Base-by-base conservation (phyloP, 768 basidiomycete species). In the Amanita brunnescens region DNA sequence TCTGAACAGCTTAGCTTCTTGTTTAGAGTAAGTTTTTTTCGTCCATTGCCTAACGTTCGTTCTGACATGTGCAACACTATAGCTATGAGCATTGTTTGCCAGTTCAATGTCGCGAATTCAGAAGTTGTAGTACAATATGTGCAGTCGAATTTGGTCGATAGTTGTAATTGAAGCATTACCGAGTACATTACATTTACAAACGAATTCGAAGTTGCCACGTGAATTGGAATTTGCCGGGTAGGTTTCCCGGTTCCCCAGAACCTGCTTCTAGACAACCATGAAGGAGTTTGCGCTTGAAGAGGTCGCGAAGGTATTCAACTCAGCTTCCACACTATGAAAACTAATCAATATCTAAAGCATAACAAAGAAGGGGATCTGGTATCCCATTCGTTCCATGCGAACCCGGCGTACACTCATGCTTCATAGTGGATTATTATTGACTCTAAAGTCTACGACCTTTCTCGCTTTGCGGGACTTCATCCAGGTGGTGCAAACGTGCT, bases 291-390 rank as follows among this genome's bases (percentile, higher is more conserved):
- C 74, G 13, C 48, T 70, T 16, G 77, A 83, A 29, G 88, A 91
- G 58, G 81, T 90, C 51, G 74, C 79, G 14, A 74, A 83, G 73
- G 88, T 87, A 54, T 47, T 71, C 23, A 9, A 38, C 23, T 20
- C 30, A 41, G 24, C 46, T 34, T 29, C 49, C 20, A 44, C 5
- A 26, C n/a, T 43, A 21, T 42, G 47, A 37, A 26, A 21, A 35
- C 30, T 39, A 38, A 38, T 44, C 42, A 26, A 47, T 34, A 29
- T 38, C 41, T 46, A 9, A 55, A 96, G 92, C 93, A 96, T 67
- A 90, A 92, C 73, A 84, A 79, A 60, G 80, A 83, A 59, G 89
- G 86, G 43, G 84, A 94, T 65, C 65, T 96, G 57, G 88, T 86
- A 55, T 61, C 79, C 69, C 7, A n/a, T 39, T 32, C 21, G 18